A percentile compares a stretch with the other conserved stretches of the same genome.
Conservation (phyloP, 176 grass and related monocot species). For the Elaeis guineensis region DNA sequence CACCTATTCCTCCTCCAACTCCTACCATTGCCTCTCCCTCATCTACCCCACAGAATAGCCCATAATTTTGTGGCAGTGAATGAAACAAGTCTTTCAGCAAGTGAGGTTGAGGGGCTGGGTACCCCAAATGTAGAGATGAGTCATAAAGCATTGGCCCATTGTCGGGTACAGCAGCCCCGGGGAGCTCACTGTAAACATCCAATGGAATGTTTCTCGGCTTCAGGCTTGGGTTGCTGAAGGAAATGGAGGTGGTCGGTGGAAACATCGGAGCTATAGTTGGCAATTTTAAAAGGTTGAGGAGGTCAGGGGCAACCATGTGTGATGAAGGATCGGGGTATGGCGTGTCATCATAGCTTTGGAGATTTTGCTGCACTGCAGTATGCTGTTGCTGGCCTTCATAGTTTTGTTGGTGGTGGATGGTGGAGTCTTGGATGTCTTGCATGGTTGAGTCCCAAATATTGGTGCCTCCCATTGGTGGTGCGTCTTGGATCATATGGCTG, state of each 20-base stretch:
- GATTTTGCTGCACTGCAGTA: conserved; percentile 25
- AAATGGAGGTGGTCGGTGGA: conserved; percentile 20
- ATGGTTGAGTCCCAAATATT: conserved; percentile 37
- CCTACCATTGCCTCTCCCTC: conserved; percentile 55
- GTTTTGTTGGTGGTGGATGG: conserved; percentile 20
- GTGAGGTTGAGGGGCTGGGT: conserved; percentile 44
- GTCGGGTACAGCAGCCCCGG: conserved; percentile 32
- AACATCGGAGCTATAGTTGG: conserved; percentile 21
- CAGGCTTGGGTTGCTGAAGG: conserved; percentile 27
- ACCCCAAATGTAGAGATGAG: conserved; percentile 28
- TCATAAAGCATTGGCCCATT: conserved; percentile 34
- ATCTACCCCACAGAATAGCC: conserved; percentile 49
- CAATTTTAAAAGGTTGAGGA: conserved; percentile 55
- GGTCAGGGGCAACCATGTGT: conserved; percentile 31
- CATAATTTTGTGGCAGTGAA: conserved; percentile 58
- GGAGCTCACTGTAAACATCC: conserved; percentile 39
- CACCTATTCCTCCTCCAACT: conserved; percentile 20
- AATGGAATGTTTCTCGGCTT: conserved; percentile 33
- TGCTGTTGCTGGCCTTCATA: conserved; percentile 29
- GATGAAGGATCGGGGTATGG: conserved; percentile 32
- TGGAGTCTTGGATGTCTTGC: conserved; percentile 27
- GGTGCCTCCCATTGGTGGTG: conserved; percentile 25
- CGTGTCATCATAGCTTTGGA: conserved; percentile 24
- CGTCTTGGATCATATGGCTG: conserved; percentile 36
- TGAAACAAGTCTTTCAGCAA: conserved; percentile 60